These are phyloP conservation scores for Neoarthrinium moseri DNA, from an alignment of 2,329 filamentous ascomycete species.

Conservation along the genomic window DNA sequence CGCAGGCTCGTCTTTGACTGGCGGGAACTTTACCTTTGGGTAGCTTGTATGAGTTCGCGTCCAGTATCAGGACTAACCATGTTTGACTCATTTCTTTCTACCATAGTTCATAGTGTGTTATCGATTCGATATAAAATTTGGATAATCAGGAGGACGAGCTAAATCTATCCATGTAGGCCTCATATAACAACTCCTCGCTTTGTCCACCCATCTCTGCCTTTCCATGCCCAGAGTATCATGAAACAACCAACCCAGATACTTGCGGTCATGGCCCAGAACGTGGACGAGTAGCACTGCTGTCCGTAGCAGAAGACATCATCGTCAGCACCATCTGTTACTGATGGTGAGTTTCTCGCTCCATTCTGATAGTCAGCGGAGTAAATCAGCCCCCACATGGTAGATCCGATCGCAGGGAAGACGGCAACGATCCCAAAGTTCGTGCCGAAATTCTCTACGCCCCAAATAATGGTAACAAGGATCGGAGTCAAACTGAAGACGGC, in stretches of 20 bases:
- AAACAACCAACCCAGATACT: conserved; percentile 77
- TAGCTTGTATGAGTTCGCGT: too few species aligned
- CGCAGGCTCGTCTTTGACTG: too few species aligned
- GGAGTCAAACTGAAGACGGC: conserved; percentile 87
- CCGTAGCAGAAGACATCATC: conserved; percentile 74
- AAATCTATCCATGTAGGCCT: neutral
- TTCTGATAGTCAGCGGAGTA: conserved; percentile 80
- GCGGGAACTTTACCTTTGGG: too few species aligned
- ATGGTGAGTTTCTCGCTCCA: conserved; percentile 48
- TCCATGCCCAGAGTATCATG: conserved; percentile 78
- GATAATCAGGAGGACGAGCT: neutral
- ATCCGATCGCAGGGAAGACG: conserved; percentile 84
- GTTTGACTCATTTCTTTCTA: too few species aligned
- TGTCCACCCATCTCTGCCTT: conserved; percentile 72
- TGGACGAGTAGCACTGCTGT: conserved; percentile 72
- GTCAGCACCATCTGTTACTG: conserved; percentile 29
- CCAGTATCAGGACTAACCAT: too few species aligned
- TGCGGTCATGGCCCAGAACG: conserved; percentile 82
- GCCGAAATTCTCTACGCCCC: conserved; percentile 97
- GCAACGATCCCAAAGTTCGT: conserved; percentile 97
- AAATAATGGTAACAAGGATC: conserved; percentile 93
- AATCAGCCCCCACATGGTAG: conserved; percentile 86
- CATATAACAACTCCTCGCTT: conserved; percentile 69
- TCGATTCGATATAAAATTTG: too few species aligned
- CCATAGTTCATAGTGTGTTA: too few species aligned